Conservation (phyloP, 257 asterid species). For the Echites panduratus region DNA sequence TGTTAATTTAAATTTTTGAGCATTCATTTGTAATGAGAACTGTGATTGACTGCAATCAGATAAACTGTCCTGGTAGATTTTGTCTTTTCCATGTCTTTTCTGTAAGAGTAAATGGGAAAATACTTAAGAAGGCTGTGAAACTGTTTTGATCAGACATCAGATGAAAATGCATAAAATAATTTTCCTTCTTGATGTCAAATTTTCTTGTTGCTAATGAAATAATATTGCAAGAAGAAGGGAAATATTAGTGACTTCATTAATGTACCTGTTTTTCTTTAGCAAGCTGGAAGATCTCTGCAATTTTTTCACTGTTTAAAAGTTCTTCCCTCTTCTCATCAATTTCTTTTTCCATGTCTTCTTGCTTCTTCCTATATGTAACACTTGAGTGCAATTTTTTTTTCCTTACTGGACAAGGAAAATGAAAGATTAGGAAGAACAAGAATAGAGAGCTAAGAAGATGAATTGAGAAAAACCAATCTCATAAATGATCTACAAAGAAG, state of each 20-base stretch:
- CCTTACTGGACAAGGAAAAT: slow-evolving; percentile 2
- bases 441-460: not conserved
- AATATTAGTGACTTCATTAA: not conserved
- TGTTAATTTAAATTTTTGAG: not conserved
- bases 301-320: slow-evolving; percentile 21
- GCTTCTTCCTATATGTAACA: slow-evolving; percentile 32
- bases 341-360: slow-evolving; percentile 28
- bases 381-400: slow-evolving; percentile 35
- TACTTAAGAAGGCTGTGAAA: not conserved
- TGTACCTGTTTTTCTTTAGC: slow-evolving; percentile 40
- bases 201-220: not conserved
- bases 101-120: not conserved
- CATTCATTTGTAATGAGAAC: not conserved
- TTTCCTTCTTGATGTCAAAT: not conserved
- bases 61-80: not conserved
- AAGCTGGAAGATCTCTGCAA: slow-evolving; percentile 22
- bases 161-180: not conserved
- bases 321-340: slow-evolving; percentile 15
- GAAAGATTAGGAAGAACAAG: not conserved
- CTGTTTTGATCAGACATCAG: no score
- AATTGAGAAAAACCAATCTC: not conserved
- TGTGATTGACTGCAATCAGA: not conserved
- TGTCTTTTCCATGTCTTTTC: not conserved
- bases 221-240: not conserved
- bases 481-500: not conserved